phyloP scores from a whole-genome alignment of 768 basidiomycete genomes.

The Rubroboletus satanas region DNA sequence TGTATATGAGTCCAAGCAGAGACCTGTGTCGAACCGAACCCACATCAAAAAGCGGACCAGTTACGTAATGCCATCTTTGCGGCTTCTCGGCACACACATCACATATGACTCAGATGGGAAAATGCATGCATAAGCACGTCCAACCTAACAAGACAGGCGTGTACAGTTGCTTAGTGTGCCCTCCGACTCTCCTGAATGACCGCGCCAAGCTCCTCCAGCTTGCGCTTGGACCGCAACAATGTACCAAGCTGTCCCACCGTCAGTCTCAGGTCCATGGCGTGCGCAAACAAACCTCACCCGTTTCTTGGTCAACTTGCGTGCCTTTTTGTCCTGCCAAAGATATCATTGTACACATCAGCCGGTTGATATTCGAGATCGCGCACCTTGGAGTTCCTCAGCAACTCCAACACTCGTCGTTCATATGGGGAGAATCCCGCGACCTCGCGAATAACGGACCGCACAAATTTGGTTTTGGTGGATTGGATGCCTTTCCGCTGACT shows the following conservation, averaged over 20 bases:
- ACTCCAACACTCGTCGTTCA: constrained; percentile 96
- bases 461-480: constrained; percentile 89
- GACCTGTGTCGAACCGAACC: constrained; percentile 2
- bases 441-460: constrained; percentile 91
- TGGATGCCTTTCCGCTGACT: constrained; percentile 90
- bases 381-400: constrained; percentile 97
- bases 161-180: constrained; percentile 41
- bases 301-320: constrained; percentile 98
- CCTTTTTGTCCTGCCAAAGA: constrained; percentile 86
- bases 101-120: constrained; percentile 10
- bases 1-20: constrained; percentile 1
- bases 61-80: too few relatives aligned
- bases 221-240: constrained; percentile 96
- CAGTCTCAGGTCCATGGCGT: not conserved
- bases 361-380: constrained; percentile 20
- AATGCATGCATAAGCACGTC: not conserved
- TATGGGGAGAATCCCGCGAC: constrained; percentile 97
- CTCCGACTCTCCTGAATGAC: constrained; percentile 94
- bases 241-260: constrained; percentile 73
- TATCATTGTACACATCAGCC: not conserved
- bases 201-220: constrained; percentile 90
- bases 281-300: constrained; percentile 59
- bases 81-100: constrained; percentile 21
- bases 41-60: constrained; percentile 20
- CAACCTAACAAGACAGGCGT: not conserved